phyloP scores from a whole-genome alignment of 2,329 filamentous ascomycete genomes.

The Emericellopsis atlantica region DNA sequence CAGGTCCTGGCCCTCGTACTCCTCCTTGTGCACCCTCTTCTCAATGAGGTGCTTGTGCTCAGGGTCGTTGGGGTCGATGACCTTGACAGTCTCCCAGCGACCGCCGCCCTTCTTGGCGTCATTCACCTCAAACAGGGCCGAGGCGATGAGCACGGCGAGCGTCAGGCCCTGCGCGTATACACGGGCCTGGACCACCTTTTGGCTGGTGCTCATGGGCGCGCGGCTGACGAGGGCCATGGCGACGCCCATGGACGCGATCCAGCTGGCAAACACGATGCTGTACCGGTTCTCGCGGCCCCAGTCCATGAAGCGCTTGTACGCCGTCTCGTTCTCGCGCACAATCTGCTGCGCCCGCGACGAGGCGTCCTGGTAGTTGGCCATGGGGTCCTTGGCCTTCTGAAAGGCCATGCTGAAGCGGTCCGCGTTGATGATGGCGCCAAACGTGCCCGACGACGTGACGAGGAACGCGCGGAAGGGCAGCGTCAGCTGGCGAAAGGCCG shows the following conservation, averaged over 20 bases:
- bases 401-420: slow-evolving; percentile 56
- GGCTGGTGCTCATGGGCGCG: slow-evolving; percentile 58
- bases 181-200: slow-evolving; percentile 90
- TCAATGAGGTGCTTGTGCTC: slow-evolving; percentile 74
- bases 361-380: slow-evolving; percentile 52
- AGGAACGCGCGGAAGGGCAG: slow-evolving; percentile 87
- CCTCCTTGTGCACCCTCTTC: slow-evolving; percentile 78
- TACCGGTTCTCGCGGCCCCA: slow-evolving; percentile 78
- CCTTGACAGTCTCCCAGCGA: slow-evolving; percentile 74
- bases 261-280: slow-evolving; percentile 69
- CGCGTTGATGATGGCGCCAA: slow-evolving; percentile 77
- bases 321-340: slow-evolving; percentile 41
- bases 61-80: slow-evolving; percentile 70
- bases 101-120: slow-evolving; percentile 68
- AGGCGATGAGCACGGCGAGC: slow-evolving; percentile 69
- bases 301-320: slow-evolving; percentile 48
- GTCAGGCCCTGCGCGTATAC: slow-evolving; percentile 89
- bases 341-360: slow-evolving; percentile 42
- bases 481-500: slow-evolving; percentile 69
- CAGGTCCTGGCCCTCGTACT: slow-evolving; percentile 79
- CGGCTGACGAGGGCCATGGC: slow-evolving; percentile 66
- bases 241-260: slow-evolving; percentile 68
- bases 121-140: slow-evolving; percentile 65
- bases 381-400: slow-evolving; percentile 58
- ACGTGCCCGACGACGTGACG: slow-evolving; percentile 69